Conservation (phyloP, 257 asterid species). For the Solanum paucissectum region DNA sequence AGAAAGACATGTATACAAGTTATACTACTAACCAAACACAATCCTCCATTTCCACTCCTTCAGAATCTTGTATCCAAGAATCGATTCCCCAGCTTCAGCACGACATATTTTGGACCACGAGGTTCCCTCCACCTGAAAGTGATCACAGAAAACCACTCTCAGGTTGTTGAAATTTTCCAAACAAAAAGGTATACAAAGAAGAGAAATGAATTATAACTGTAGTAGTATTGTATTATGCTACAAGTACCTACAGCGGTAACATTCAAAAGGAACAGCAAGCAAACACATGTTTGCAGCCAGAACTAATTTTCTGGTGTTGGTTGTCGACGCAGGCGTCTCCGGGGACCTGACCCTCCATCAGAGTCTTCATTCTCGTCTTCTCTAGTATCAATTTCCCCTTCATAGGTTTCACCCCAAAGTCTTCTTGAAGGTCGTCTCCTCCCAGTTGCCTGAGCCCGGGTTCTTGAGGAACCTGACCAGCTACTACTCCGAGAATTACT, state of each 20-base stretch:
- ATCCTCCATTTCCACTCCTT: background rate
- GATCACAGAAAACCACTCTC: background rate
- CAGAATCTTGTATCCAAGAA: background rate
- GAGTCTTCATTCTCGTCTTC: conserved; percentile 30
- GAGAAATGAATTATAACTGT: background rate
- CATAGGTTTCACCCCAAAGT: conserved; percentile 61
- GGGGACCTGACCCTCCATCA: conserved; percentile 10
- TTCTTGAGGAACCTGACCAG: conserved; percentile 39
- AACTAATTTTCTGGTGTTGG: conserved; percentile 26
- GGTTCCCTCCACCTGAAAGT: background rate
- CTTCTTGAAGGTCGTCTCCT: conserved; percentile 43
- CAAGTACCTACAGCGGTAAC: background rate
- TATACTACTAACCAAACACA: background rate
- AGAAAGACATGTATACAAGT: background rate
- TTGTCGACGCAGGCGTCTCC: conserved; percentile 14
- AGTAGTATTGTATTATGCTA: background rate
- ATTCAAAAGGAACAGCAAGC: background rate
- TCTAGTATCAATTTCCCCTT: conserved; percentile 37
- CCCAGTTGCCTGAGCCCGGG: conserved; percentile 35
- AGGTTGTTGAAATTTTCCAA: background rate
- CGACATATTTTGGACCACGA: too few species aligned
- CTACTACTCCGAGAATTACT: conserved; percentile 29
- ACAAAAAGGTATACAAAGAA: background rate
- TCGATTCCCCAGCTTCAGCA: background rate
- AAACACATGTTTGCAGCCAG: background rate